Base-by-base conservation (phyloP, 768 basidiomycete species). In the Kwoniella sp. region DNA sequence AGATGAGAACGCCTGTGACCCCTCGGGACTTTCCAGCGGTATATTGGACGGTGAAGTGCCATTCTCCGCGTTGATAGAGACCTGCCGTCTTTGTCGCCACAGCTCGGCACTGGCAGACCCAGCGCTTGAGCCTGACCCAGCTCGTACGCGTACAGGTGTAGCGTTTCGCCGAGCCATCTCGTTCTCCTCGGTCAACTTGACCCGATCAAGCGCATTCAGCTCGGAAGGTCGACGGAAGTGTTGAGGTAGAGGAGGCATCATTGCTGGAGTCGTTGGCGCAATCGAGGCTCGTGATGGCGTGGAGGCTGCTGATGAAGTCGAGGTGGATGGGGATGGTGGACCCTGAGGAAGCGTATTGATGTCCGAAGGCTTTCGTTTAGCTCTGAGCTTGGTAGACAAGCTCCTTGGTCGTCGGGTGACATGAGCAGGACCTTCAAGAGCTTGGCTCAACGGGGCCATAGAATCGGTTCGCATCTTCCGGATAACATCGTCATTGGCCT, bases 401-500 rank as follows among this genome's bases (percentile, higher is more conserved):
- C 92, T 94, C 55, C 90, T 87, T 70, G 88, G 87, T 55, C 93
- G 86, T 61, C 75, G 68, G 25, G 37, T 58, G 23, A 61, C 31
- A 15, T 65, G 38, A 41, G 71, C 69, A 20, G 67, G 58, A 57
- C 61, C 55, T 53, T 74, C 77, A 30, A 75, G 55, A 20, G 93
- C 88, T 69, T 92, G 90, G 0, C 86, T 82, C 47, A 93, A 84
- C 13, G 92, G 91, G 0, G 86, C 82, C 82, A 93, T 86, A 74
- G 92, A 91, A 69, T 97, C 95, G 1, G 90, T 91, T 82, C 91
- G 90, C 76, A 98, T 85, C 82, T 97, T 96, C 66, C 92, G 88
- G 72, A 99, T 96, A 71, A 98, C 88, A 77, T 98, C 94, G 81
- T 99, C 96, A 79, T 99, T 99, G 20, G 92, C 93, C 81, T 97